phyloP scores from a whole-genome alignment of 176 grass and related monocot species.

The Eragrostis nindensis region DNA sequence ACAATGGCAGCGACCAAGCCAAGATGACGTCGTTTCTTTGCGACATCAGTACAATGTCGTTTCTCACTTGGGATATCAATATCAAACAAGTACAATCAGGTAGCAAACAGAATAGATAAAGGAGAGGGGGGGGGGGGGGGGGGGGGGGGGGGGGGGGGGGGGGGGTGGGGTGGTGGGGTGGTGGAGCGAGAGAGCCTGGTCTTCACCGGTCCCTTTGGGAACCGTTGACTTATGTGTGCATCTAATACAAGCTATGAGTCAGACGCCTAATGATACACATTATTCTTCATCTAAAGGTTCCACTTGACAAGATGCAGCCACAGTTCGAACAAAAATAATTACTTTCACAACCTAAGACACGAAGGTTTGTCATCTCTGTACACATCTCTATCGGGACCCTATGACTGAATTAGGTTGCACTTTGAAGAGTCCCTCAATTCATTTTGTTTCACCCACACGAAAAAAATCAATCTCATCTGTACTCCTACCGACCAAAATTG shows the following conservation, averaged over 20 bases:
- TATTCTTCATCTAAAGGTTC: background rate
- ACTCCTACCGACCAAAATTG: constrained; percentile 34
- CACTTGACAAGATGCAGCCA: constrained; percentile 16
- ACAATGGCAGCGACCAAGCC: no score
- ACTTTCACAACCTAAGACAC: constrained; percentile 29
- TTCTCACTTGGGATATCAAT: no score
- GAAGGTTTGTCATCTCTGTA: constrained; percentile 40
- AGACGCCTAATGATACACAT: background rate
- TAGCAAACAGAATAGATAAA: no score
- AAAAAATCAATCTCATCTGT: constrained; percentile 27
- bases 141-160: no score
- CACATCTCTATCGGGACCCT: constrained; percentile 33
- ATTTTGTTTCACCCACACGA: constrained; percentile 31
- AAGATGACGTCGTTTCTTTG: no score
- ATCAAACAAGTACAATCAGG: no score
- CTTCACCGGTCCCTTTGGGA: background rate
- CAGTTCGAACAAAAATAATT: constrained; percentile 34
- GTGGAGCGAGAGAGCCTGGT: background rate
- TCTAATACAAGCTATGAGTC: background rate
- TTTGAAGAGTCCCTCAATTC: constrained; percentile 29
- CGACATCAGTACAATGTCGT: no score
- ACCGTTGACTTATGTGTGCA: background rate
- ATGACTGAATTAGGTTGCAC: constrained; percentile 12
- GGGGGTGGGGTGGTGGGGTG: no score
- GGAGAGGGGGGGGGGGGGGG: no score